Evolutionary conservation across 2,329 filamentous ascomycete species (phyloP).

Genomic region (Gliomastix tumulicola): DNA sequence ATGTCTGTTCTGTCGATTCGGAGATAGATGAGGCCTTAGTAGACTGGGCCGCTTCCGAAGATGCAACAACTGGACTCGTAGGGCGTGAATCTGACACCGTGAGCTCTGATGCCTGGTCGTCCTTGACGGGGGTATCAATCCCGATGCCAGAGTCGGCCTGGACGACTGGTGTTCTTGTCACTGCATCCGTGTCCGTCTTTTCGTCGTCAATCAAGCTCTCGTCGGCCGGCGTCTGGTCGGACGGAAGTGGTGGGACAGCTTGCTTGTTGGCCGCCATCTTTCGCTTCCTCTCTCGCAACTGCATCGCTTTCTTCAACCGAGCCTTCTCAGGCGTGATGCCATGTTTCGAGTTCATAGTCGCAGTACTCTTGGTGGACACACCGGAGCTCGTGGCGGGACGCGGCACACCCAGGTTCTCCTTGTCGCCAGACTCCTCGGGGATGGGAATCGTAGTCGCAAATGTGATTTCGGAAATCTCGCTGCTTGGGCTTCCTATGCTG

Average conservation of each 20-base stretch:
- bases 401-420: conserved; percentile 7
- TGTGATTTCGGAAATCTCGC: conserved; percentile 26
- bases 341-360: conserved; percentile 36
- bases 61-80: conserved; percentile 43
- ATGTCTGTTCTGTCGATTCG: conserved; percentile 55
- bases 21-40: conserved; percentile 59
- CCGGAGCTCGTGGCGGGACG: conserved; percentile 38
- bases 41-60: conserved; percentile 50
- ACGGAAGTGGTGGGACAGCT: conserved; percentile 2
- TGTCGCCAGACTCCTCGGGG: conserved; percentile 18
- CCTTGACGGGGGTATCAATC: conserved; percentile 35
- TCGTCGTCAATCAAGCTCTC: neutral
- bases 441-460: conserved; percentile 27
- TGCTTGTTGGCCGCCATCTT: conserved; percentile 25
- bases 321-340: conserved; percentile 82
- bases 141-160: conserved; percentile 50
- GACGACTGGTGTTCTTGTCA: conserved; percentile 27
- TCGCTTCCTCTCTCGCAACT: conserved; percentile 77
- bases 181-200: conserved; percentile 14
- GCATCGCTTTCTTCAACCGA: conserved; percentile 87
- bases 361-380: conserved; percentile 28
- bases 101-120: conserved; percentile 38
- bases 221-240: neutral
- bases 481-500: conserved; percentile 14
- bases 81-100: conserved; percentile 51